These are phyloP conservation scores for Ascodesmis nigricans DNA, from an alignment of 495 filamentous ascomycete species.

Conservation along the genomic window DNA sequence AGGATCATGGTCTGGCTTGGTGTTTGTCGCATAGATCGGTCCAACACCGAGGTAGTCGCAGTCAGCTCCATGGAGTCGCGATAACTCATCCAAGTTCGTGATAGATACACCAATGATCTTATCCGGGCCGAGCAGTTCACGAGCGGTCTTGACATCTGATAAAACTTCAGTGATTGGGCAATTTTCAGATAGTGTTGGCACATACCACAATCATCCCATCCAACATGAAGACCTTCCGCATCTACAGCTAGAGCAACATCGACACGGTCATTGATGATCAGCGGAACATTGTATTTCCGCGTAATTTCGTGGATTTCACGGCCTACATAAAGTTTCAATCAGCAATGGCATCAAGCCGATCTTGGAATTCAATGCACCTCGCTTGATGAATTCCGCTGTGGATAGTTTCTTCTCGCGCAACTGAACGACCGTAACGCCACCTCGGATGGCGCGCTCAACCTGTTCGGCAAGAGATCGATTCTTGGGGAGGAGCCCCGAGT, in stretches of 20 bases:
- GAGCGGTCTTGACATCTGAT: constrained; percentile 40
- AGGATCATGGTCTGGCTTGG: constrained; percentile 23
- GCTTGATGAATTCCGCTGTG: constrained; percentile 48
- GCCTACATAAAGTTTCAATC: constrained; percentile 5
- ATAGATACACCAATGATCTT: constrained; percentile 33
- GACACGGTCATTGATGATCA: constrained; percentile 89
- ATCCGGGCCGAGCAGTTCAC: constrained; percentile 46
- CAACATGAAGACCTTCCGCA: constrained; percentile 80
- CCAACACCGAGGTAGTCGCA: constrained; percentile 75
- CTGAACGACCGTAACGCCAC: constrained; percentile 75
- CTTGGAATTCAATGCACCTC: constrained; percentile 7
- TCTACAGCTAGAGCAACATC: constrained; percentile 72
- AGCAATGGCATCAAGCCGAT: too few species aligned
- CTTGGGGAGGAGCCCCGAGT: constrained; percentile 57
- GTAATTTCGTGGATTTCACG: constrained; percentile 43
- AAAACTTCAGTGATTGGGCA: constrained; percentile 3
- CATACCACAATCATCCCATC: constrained; percentile 80
- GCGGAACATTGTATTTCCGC: constrained; percentile 41
- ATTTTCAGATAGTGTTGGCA: constrained; percentile 6
- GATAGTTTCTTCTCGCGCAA: constrained; percentile 73
- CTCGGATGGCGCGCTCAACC: constrained; percentile 53
- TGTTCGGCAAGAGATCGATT: constrained; percentile 45
- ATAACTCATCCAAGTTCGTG: constrained; percentile 13
- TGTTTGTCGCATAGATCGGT: constrained; percentile 64
- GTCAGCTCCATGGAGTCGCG: constrained; percentile 6